Evolutionary conservation across 108 stramenopile species (phyloP), one percentile per base, ranked within the genome.

Genomic region (Nitzschia inconspicua): DNA sequence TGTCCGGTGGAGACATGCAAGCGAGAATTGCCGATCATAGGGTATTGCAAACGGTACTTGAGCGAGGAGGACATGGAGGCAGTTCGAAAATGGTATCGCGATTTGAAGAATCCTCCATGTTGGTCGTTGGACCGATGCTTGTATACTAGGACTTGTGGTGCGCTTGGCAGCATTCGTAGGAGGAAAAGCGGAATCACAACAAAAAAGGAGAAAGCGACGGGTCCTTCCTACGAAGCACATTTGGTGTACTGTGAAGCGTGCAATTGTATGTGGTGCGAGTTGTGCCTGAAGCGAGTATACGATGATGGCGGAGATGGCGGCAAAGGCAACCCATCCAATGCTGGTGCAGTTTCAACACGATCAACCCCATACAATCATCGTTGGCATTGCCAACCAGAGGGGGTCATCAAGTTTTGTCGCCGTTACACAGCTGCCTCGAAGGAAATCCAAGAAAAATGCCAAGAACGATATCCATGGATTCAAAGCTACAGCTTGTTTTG

Each of bases 381-480:
- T 5, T 32, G 3, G 7, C 5, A n/a, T 16, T 63, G 65, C 39
- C 24, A 64, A 36, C 31, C 47, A 18, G 28, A 60, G 48, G 16
- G n/a, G n/a, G 36, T 44, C 20, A 25, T 37, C 1, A 27, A 55
- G 53, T 71, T 76, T 48, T 65, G 70, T 40, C 30, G 57, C 29
- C 58, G 70, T 5, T 76, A 76, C 39, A n/a, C 55, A 26, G 54
- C 47, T 13, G 71, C 76, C 6, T 32, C 44, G 3, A 25, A 68
- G 18, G 48, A 78, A 28, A 26, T 64, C 24, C 60, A 73, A n/a
- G 16, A 36, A 42, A 24, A 27, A 3, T 74, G 73, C 40, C 48
- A 72, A 44, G 48, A 32, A 7, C 63, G 44, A 27, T 80, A 54
- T 51, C 79, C 74, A 2, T 80, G 79, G 79, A 68, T 80, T n/a